Conservation (phyloP, 768 basidiomycete genomes). For the Lenzites betulinus region DNA sequence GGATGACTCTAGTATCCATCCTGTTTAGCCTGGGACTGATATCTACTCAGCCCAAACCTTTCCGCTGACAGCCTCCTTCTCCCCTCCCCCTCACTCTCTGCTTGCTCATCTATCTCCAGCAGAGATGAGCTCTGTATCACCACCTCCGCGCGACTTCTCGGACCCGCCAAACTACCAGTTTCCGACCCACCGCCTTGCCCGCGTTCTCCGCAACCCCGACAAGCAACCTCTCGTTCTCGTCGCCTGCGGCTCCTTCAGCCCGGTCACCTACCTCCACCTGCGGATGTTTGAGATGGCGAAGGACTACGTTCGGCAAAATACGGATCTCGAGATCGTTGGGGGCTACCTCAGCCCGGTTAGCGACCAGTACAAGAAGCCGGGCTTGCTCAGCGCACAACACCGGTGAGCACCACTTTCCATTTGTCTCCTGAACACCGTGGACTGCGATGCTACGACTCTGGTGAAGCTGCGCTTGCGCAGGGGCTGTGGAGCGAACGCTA, state of each 20-base stretch:
- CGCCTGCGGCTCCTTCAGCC: slow-evolving; percentile 97
- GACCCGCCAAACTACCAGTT: slow-evolving; percentile 70
- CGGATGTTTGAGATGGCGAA: slow-evolving; percentile 99
- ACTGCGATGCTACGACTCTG: background rate
- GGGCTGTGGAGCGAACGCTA: background rate
- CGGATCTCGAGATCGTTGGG: slow-evolving; percentile 90
- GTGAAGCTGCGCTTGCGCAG: background rate
- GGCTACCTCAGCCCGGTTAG: slow-evolving; percentile 97
- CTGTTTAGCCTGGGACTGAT: slow-evolving; percentile 4
- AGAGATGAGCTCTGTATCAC: slow-evolving; percentile 14
- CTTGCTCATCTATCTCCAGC: background rate
- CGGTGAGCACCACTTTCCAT: slow-evolving; percentile 57
- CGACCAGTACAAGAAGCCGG: slow-evolving; percentile 96
- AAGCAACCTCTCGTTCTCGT: slow-evolving; percentile 93
- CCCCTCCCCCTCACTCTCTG: background rate
- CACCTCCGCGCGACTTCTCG: slow-evolving; percentile 44
- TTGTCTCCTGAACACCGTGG: slow-evolving; percentile 14
- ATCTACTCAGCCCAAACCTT: slow-evolving; percentile 7
- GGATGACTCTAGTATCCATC: slow-evolving; percentile 27
- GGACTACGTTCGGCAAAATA: slow-evolving; percentile 92
- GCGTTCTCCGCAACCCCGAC: slow-evolving; percentile 55
- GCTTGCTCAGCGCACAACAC: slow-evolving; percentile 83
- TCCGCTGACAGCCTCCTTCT: slow-evolving; percentile 1
- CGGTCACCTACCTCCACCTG: slow-evolving; percentile 95
- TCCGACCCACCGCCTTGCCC: slow-evolving; percentile 62